Conservation (phyloP, 768 basidiomycete species). For the Tubosaeta brunneosetosa region DNA sequence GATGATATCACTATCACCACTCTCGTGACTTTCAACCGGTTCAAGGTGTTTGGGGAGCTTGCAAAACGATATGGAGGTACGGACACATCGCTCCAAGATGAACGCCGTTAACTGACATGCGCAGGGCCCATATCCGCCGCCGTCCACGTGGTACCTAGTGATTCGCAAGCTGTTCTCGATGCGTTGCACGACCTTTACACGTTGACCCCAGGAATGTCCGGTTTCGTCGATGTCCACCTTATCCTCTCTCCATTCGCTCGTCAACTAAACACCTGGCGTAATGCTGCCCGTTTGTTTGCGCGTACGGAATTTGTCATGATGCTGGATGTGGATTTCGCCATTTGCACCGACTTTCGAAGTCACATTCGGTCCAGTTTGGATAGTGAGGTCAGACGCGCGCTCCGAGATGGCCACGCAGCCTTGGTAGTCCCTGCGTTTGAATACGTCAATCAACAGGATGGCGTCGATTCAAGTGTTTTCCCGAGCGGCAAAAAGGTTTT, state of each 20-base stretch:
- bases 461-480: conserved; percentile 52
- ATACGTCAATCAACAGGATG: conserved; percentile 62
- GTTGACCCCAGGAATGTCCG: conserved; percentile 59
- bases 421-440: conserved; percentile 87
- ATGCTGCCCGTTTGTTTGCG: conserved; percentile 78
- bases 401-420: conserved; percentile 60
- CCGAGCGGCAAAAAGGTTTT: conserved; percentile 64
- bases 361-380: conserved; percentile 43
- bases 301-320: conserved; percentile 84
- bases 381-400: conserved; percentile 32
- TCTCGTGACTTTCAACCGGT: conserved; percentile 74
- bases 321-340: conserved; percentile 85
- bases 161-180: conserved; percentile 48
- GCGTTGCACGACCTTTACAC: conserved; percentile 64
- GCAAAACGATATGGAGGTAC: conserved; percentile 73
- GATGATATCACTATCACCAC: conserved; percentile 85
- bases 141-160: conserved; percentile 54
- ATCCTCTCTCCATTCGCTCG: conserved; percentile 77
- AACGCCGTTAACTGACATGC: background rate
- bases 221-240: conserved; percentile 79
- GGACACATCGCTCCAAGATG: conserved; percentile 7
- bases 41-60: conserved; percentile 66
- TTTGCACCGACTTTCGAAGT: conserved; percentile 75
- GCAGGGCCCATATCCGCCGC: conserved; percentile 82
- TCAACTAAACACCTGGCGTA: conserved; percentile 89